These are phyloP conservation scores for Jackrogersella multiformis DNA, from an alignment of 495 filamentous ascomycete species.

Conservation along the genomic window DNA sequence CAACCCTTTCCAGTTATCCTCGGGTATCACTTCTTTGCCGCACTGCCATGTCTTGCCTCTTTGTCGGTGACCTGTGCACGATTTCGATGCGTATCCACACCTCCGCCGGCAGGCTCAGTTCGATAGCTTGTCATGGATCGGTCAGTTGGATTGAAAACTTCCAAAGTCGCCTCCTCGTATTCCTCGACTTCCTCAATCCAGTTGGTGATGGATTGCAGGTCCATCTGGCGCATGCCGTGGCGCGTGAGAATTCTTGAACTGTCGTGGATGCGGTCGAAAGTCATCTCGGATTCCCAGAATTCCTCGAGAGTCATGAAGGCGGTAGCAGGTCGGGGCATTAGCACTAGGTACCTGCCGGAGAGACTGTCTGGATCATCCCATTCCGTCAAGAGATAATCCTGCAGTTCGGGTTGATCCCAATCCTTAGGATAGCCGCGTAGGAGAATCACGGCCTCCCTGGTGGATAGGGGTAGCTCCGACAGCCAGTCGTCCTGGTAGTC, in stretches of 20 bases:
- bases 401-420: neutral
- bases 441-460: neutral
- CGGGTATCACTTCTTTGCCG: no score
- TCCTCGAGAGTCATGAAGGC: neutral
- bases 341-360: neutral
- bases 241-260: neutral
- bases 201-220: neutral
- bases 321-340: neutral
- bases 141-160: neutral
- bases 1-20: no score
- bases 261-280: neutral
- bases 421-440: neutral
- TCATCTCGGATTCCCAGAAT: constrained; percentile 1
- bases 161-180: neutral
- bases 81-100: no score
- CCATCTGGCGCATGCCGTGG: neutral
- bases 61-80: no score
- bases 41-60: no score
- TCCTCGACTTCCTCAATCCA: neutral
- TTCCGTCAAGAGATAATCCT: neutral
- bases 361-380: neutral
- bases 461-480: neutral
- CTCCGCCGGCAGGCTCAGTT: no score
- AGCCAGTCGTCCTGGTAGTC: neutral
- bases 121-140: no score